A percentile compares a stretch with the other conserved stretches of the same genome.
Evolutionary conservation across 768 basidiomycete genomes (phyloP).

Genomic region (Mycena metata): DNA sequence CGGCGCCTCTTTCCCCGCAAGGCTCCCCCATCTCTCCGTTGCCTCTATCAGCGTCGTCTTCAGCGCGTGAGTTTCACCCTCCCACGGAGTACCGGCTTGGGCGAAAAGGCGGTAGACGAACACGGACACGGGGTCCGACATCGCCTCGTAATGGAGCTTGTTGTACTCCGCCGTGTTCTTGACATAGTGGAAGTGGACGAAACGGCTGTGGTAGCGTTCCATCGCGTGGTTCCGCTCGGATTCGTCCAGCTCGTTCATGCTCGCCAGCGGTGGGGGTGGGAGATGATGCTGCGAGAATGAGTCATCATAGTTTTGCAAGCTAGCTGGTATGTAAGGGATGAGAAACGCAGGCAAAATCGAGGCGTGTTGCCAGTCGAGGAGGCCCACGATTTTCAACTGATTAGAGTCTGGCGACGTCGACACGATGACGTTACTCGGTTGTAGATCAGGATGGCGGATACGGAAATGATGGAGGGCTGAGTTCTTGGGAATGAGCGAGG

Average conservation of each 20-base stretch:
- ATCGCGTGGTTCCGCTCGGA: constrained; percentile 7
- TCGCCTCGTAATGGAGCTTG: constrained; percentile 54
- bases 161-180: constrained; percentile 60
- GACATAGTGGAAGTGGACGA: constrained; percentile 64
- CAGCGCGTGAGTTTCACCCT: constrained; percentile 63
- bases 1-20: constrained; percentile 53
- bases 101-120: constrained; percentile 59
- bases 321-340: constrained; percentile 58
- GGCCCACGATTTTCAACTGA: constrained; percentile 52
- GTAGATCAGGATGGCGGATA: constrained; percentile 69
- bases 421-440: constrained; percentile 63
- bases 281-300: constrained; percentile 52
- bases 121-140: constrained; percentile 52
- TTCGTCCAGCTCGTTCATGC: constrained; percentile 53
- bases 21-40: constrained; percentile 57
- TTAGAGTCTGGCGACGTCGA: constrained; percentile 59
- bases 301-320: constrained; percentile 64
- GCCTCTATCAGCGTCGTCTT: constrained; percentile 61
- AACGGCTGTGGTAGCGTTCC: constrained; percentile 22
- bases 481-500: constrained; percentile 60
- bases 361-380: constrained; percentile 70
- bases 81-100: constrained; percentile 61
- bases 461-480: constrained; percentile 55
- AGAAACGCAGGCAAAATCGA: constrained; percentile 67
- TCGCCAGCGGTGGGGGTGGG: constrained; percentile 59